Conservation (phyloP, 495 filamentous ascomycete genomes). For the Penicillium cosmopolitanum region DNA sequence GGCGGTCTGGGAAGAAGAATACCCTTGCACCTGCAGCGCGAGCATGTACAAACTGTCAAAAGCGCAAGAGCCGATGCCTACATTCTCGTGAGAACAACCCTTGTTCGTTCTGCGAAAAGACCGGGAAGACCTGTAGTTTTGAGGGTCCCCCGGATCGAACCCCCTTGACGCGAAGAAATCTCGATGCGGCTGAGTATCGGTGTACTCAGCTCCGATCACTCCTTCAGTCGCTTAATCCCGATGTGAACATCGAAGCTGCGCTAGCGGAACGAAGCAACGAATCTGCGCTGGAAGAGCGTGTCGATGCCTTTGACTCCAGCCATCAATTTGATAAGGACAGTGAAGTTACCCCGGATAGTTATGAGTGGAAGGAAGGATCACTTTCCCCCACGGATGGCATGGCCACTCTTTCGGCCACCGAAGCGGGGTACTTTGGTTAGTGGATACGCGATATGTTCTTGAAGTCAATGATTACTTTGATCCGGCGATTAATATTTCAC, state of each 20-base stretch:
- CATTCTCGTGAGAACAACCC: constrained; percentile 18
- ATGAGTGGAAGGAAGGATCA: constrained; percentile 28
- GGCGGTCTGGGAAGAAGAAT: constrained; percentile 5
- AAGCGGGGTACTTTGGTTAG: constrained; percentile 30
- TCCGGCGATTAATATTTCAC: background rate
- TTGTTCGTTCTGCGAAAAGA: constrained; percentile 28
- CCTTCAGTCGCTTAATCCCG: constrained; percentile 19
- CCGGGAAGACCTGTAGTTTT: constrained; percentile 24
- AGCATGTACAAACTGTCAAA: constrained; percentile 15
- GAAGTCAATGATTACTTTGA: background rate
- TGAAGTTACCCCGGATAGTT: constrained; percentile 9
- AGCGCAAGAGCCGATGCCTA: constrained; percentile 9
- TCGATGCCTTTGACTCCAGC: background rate
- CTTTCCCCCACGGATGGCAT: constrained; percentile 28
- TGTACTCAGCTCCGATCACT: constrained; percentile 17
- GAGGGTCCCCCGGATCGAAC: constrained; percentile 23
- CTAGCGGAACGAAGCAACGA: constrained; percentile 8
- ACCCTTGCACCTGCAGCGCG: background rate
- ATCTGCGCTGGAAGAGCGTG: constrained; percentile 13
- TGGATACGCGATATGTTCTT: background rate
- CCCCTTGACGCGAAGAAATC: constrained; percentile 30
- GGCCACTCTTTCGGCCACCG: constrained; percentile 24
- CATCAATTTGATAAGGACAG: background rate
- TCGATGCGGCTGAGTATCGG: constrained; percentile 25
- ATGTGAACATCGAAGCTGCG: constrained; percentile 22